phyloP scores from a whole-genome alignment of 331 rosid species.

The Quercus tomentella region DNA sequence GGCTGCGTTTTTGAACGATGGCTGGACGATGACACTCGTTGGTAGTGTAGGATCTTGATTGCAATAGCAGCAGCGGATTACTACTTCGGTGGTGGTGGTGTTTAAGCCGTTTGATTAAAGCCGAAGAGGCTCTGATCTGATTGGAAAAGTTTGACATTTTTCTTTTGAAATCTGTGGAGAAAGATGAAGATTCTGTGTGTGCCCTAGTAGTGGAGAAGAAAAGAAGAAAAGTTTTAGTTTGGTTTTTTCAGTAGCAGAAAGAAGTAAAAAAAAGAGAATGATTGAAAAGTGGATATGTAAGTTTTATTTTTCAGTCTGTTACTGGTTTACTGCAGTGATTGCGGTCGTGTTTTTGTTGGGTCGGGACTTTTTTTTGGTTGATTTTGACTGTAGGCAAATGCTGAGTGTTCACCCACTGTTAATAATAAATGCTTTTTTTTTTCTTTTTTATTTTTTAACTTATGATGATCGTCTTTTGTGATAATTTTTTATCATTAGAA shows the following conservation, averaged over 20 bases:
- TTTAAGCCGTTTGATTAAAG: constrained; percentile 45
- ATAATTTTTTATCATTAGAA: accelerated
- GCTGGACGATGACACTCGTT: constrained; percentile 74
- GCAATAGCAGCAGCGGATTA: constrained; percentile 23
- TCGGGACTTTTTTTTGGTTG: too few relatives aligned
- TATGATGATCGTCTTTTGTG: accelerated
- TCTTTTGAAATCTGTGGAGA: not conserved
- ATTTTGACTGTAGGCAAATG: too few relatives aligned
- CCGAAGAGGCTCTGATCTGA: constrained; percentile 52
- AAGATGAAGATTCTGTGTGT: not conserved
- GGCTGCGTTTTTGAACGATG: constrained; percentile 88
- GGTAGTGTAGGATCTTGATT: constrained; percentile 66
- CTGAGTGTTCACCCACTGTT: too few relatives aligned
- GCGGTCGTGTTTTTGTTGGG: too few relatives aligned
- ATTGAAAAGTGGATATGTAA: too few relatives aligned
- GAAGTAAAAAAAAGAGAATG: not conserved
- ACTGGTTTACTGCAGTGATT: too few relatives aligned
- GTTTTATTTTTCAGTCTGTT: too few relatives aligned
- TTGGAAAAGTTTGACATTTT: constrained; percentile 49
- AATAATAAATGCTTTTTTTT: too few relatives aligned
- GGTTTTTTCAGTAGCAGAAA: not conserved
- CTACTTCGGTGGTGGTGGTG: constrained; percentile 16
- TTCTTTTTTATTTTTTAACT: too few relatives aligned
- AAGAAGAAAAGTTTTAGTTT: not conserved
- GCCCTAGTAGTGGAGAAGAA: not conserved